These are phyloP conservation scores for Medicago lupulina DNA, from an alignment of 306 rosid genomes.

Conservation along the genomic window DNA sequence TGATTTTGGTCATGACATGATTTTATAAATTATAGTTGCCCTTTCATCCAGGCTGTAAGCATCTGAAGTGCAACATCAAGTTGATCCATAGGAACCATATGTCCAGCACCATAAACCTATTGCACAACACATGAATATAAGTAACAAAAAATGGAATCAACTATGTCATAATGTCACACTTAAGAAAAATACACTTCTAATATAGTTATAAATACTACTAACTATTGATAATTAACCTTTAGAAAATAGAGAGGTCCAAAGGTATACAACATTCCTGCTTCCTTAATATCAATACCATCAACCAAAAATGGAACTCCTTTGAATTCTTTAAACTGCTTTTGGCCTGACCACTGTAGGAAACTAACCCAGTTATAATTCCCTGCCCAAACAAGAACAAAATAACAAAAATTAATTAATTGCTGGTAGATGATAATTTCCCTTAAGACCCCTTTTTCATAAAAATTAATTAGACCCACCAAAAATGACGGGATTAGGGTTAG, in stretches of 20 bases:
- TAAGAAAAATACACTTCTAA: neutral
- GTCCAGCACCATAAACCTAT: conserved; percentile 77
- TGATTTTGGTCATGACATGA: neutral
- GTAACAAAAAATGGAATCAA: neutral
- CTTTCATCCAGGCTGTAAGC: conserved; percentile 73
- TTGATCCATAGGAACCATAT: conserved; percentile 94
- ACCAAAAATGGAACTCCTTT: conserved; percentile 50
- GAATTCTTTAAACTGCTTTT: conserved; percentile 53
- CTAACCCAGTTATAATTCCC: conserved; percentile 89
- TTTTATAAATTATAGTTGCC: conserved; percentile 38
- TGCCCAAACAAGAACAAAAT: conserved; percentile 19
- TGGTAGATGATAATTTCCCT: neutral
- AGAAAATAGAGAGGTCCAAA: conserved; percentile 78
- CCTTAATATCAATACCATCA: conserved; percentile 63
- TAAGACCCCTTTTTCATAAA: no score
- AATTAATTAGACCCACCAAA: no score
- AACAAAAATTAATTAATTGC: neutral
- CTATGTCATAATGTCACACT: neutral
- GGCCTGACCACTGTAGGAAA: conserved; percentile 85
- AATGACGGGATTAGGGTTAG: no score
- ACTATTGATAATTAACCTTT: conserved; percentile 51
- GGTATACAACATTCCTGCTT: conserved; percentile 68
- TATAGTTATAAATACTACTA: neutral
- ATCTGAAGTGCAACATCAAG: conserved; percentile 72
- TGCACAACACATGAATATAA: conserved; percentile 21